phyloP scores from a whole-genome alignment of 2,329 filamentous ascomycete species.

The Aspergillus fumigatiaffinis region DNA sequence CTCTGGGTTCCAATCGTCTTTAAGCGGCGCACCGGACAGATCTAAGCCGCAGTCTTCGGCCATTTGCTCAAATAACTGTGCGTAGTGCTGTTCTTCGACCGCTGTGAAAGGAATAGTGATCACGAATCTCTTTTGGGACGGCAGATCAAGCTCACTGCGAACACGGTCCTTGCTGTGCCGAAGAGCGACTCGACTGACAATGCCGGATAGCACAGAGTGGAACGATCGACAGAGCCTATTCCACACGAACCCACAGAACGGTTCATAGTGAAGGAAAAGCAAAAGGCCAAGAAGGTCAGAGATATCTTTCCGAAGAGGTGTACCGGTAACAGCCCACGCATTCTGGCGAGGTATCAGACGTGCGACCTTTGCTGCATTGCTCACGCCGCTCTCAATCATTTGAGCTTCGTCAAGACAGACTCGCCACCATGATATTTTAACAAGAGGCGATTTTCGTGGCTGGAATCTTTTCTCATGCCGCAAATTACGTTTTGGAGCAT shows the following conservation, averaged over 20 bases:
- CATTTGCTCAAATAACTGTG: conserved; percentile 71
- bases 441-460: conserved; percentile 68
- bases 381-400: conserved; percentile 88
- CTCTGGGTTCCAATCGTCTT: conserved; percentile 62
- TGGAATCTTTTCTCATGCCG: conserved; percentile 62
- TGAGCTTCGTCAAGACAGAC: conserved; percentile 69
- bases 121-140: conserved; percentile 77
- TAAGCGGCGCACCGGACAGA: conserved; percentile 58
- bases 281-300: conserved; percentile 76
- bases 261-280: conserved; percentile 73
- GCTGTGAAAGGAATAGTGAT: conserved; percentile 87
- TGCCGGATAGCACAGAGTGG: conserved; percentile 59
- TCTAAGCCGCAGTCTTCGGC: conserved; percentile 65
- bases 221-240: conserved; percentile 59
- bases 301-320: conserved; percentile 77
- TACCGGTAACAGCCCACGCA: conserved; percentile 89
- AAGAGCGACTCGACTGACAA: conserved; percentile 71
- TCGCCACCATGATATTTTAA: conserved; percentile 83
- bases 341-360: conserved; percentile 76
- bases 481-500: conserved; percentile 67
- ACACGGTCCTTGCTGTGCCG: conserved; percentile 83
- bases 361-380: conserved; percentile 75
- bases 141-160: conserved; percentile 72
- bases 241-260: conserved; percentile 70
- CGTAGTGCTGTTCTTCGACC: conserved; percentile 87